phyloP scores from a whole-genome alignment of 257 asterid genomes.

The Cruciata laevipes region DNA sequence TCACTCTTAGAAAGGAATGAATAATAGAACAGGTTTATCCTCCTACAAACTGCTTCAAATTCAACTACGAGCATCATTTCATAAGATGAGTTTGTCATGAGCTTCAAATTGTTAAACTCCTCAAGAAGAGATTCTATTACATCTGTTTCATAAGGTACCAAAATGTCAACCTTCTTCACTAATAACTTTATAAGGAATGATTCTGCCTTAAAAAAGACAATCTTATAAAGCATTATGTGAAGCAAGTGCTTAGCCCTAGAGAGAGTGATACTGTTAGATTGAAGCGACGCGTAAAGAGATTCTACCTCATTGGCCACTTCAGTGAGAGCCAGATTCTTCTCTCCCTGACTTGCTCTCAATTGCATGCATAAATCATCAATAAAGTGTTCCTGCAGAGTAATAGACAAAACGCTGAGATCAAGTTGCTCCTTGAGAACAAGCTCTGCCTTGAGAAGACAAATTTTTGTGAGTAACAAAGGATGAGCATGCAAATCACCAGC shows the following conservation, averaged over 20 bases:
- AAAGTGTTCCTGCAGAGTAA: not conserved
- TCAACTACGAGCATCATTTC: not conserved
- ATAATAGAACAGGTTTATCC: not conserved
- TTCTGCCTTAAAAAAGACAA: conserved; percentile 1
- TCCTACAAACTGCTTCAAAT: conserved; percentile 4
- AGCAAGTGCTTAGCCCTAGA: not conserved
- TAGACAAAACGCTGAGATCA: not conserved
- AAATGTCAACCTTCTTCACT: not conserved
- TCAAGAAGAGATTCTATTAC: not conserved
- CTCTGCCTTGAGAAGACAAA: conserved; percentile 7
- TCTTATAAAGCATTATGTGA: conserved; percentile 1
- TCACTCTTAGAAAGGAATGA: not conserved
- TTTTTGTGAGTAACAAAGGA: not conserved
- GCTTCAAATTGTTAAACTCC: not conserved
- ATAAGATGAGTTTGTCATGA: not conserved
- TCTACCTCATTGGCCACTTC: not conserved
- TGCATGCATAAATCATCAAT: not conserved
- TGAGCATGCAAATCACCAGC: not conserved
- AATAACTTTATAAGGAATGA: not conserved
- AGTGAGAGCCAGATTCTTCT: not conserved
- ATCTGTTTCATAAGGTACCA: not conserved
- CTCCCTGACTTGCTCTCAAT: not conserved
- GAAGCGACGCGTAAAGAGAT: not conserved
- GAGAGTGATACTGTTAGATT: not conserved
- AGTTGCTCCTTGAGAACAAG: conserved; percentile 7